Percentiles rank a stretch among this genome's conserved stretches.
These are phyloP conservation scores for Corymbia maculata DNA, from an alignment of 345 rosid genomes.

Conservation along the genomic window DNA sequence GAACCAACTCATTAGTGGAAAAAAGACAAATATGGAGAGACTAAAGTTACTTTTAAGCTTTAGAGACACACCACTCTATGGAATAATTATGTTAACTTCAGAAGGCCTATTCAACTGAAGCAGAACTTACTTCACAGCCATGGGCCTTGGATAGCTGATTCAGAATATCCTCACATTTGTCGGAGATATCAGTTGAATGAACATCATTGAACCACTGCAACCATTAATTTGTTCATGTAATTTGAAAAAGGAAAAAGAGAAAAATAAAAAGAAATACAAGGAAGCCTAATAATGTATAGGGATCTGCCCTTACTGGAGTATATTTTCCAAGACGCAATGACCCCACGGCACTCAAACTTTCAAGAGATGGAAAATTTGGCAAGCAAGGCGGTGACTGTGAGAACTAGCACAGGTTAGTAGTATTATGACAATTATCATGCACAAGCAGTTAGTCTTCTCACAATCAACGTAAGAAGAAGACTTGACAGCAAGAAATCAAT, in stretches of 20 bases:
- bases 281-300: neutral
- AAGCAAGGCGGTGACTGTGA: slow-evolving; percentile 65
- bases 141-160: slow-evolving; percentile 46
- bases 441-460: neutral
- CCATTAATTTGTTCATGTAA: neutral
- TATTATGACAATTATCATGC: neutral
- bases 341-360: slow-evolving; percentile 27
- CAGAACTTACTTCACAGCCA: slow-evolving; percentile 62
- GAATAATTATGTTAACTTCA: neutral
- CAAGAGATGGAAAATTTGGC: slow-evolving; percentile 43
- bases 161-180: slow-evolving; percentile 66
- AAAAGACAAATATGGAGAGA: neutral
- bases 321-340: slow-evolving; percentile 71
- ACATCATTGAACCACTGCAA: slow-evolving; percentile 95
- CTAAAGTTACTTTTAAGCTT: neutral
- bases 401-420: neutral
- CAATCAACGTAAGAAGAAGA: neutral
- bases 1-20: neutral
- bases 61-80: neutral
- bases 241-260: slow-evolving; percentile 4
- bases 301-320: slow-evolving; percentile 27
- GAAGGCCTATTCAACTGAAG: neutral
- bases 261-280: neutral
- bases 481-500: neutral
- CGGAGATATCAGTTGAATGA: slow-evolving; percentile 53